These are phyloP conservation scores for California macrophylla DNA, from an alignment of 441 rosid genomes.

Conservation along the genomic window DNA sequence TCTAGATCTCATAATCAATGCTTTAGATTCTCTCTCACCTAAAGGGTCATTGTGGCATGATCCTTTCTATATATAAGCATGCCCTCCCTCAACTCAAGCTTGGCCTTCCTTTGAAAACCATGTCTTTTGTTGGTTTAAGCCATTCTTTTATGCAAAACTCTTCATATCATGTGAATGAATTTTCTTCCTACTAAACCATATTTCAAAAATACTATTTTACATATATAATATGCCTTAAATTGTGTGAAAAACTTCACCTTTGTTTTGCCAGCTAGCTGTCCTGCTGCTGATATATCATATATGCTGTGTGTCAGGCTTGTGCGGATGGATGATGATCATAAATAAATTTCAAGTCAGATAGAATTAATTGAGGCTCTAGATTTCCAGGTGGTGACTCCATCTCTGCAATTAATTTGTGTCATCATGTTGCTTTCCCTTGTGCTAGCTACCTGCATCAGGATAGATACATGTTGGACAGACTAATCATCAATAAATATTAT, in stretches of 20 bases:
- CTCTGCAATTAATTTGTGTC: not conserved
- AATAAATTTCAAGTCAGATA: conserved; percentile 1
- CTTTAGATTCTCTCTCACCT: not conserved
- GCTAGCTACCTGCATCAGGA: not conserved
- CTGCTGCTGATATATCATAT: not conserved
- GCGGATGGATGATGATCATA: not conserved
- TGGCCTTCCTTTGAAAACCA: not conserved
- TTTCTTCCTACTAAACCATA: no score
- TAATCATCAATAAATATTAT: not conserved
- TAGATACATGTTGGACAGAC: not conserved
- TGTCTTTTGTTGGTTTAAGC: not conserved
- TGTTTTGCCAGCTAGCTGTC: conserved; percentile 3
- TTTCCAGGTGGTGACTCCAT: conserved; percentile 2
- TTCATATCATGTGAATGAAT: not conserved
- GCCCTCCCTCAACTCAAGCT: not conserved
- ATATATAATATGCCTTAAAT: not conserved
- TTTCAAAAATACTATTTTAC: not conserved
- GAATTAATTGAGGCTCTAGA: not conserved
- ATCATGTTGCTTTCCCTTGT: conserved; percentile 2
- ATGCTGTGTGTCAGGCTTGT: not conserved
- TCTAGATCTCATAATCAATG: not conserved
- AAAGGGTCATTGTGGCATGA: not conserved
- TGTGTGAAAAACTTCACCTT: not conserved
- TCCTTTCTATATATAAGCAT: not conserved
- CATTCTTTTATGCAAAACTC: not conserved